Base-by-base conservation (phyloP, 177 flowering plant species). In the Tripterygium wilfordii region DNA sequence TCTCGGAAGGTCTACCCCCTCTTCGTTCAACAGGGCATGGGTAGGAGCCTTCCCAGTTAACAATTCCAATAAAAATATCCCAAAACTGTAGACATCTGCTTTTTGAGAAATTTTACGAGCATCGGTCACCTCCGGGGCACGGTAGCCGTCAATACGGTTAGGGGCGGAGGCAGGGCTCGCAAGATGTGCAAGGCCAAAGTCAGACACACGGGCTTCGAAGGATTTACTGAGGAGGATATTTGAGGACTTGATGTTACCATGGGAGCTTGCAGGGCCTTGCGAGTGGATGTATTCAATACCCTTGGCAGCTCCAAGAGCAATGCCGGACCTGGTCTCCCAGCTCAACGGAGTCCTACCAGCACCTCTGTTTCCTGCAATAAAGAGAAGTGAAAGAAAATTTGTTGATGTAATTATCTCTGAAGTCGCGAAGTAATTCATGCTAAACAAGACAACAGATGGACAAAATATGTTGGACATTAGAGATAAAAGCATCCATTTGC, bases 41-140 rank as follows among this genome's bases (percentile, higher is more conserved):
- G 84, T 70, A 0, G 96, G 96, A 16, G 94, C 75, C 64, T 85
- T 88, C 10, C 95, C 95, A 0, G 97, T 89, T 13, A 89, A 72
- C 57, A 89, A 49, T 56, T 89, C 97, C 60, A 89, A 56, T 10
- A 89, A 69, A 43, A 85, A 53, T 10, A 85, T 79, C 0, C 97
- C 97, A 42, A 85, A 89, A 52, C 97, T 89, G 81, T 85, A 85
- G 14, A 89, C 86, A 60, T 89, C 97, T 0, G 89, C 95, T 48
- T 85, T 83, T 31, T 79, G 92, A 10, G 97, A 83, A 22, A 82
- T 72, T 60, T 58, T 78, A 23, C 67, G 83, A 35, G 76, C 60
- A 42, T 85, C 89, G 0, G 83, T 83, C 22, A 85, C 84, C 64
- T 89, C 97, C 2, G 95, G 97, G 8, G 97, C 97, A 14, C 89